A percentile compares a stretch with the other conserved stretches of the same genome.
Evolutionary conservation across 495 filamentous ascomycete species (phyloP).

Genomic region (Oleoguttula mirabilis): DNA sequence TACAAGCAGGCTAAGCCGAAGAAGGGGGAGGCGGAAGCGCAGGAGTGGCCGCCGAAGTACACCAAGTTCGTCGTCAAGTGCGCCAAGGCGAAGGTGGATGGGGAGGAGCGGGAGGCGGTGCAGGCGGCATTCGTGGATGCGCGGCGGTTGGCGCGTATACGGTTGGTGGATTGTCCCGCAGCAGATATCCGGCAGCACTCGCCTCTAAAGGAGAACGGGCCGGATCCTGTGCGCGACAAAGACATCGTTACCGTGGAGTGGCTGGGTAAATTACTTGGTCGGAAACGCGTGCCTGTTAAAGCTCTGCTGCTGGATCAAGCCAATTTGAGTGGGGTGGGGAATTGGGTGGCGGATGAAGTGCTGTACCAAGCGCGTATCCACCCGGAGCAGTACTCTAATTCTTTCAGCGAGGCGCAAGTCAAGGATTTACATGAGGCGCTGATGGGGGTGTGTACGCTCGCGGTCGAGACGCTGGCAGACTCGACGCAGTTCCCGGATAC

Average conservation of each 20-base stretch:
- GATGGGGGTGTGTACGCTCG: slow-evolving; percentile 62
- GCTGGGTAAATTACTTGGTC: slow-evolving; percentile 53
- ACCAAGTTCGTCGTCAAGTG: slow-evolving; percentile 72
- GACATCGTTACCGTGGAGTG: slow-evolving; percentile 60
- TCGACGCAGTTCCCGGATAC: slow-evolving; percentile 71
- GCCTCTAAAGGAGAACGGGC: slow-evolving; percentile 81
- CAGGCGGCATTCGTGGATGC: slow-evolving; percentile 69
- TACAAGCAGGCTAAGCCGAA: slow-evolving; percentile 59
- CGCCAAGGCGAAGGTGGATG: slow-evolving; percentile 38
- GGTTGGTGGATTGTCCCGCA: slow-evolving; percentile 68
- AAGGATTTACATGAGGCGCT: slow-evolving; percentile 60
- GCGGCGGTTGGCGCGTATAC: slow-evolving; percentile 62
- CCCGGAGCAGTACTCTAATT: slow-evolving; percentile 83
- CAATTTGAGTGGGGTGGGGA: slow-evolving; percentile 87
- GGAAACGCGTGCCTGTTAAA: slow-evolving; percentile 74
- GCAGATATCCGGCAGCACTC: slow-evolving; percentile 61
- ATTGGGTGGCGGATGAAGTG: slow-evolving; percentile 95
- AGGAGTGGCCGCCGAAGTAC: slow-evolving; percentile 77
- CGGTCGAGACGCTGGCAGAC: slow-evolving; percentile 69
- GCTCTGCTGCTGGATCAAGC: slow-evolving; percentile 75
- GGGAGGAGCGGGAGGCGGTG: slow-evolving; percentile 11
- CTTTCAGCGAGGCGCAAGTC: slow-evolving; percentile 60
- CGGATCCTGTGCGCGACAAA: slow-evolving; percentile 79
- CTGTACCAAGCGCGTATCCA: slow-evolving; percentile 79
- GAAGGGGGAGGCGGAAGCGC: slow-evolving; percentile 12